These are phyloP conservation scores for Lanmaoa rubissima DNA, from an alignment of 768 basidiomycete genomes.

Conservation along the genomic window DNA sequence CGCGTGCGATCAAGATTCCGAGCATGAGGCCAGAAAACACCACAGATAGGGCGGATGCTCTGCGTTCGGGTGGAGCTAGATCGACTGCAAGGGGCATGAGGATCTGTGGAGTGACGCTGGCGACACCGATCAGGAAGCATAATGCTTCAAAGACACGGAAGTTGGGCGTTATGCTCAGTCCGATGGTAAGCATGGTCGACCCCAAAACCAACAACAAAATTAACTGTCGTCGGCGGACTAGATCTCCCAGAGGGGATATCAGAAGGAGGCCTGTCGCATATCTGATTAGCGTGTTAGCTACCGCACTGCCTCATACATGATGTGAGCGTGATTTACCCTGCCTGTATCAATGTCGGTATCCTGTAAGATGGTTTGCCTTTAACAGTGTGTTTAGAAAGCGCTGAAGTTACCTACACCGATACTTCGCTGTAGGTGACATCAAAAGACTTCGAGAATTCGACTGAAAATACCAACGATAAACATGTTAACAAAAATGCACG, in stretches of 20 bases:
- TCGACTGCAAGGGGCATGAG: slow-evolving; percentile 77
- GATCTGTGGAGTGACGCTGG: slow-evolving; percentile 75
- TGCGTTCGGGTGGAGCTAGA: slow-evolving; percentile 68
- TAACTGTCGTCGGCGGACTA: slow-evolving; percentile 72
- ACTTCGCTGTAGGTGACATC: slow-evolving; percentile 36
- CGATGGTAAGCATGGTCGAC: slow-evolving; percentile 63
- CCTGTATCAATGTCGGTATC: slow-evolving; percentile 66
- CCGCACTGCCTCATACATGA: neutral
- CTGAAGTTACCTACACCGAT: slow-evolving; percentile 25
- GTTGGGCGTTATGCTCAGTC: slow-evolving; percentile 59
- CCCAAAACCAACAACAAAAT: slow-evolving; percentile 55
- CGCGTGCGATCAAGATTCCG: slow-evolving; percentile 72
- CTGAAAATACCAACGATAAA: slow-evolving; percentile 11
- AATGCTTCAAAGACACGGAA: slow-evolving; percentile 63
- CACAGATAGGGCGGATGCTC: slow-evolving; percentile 75
- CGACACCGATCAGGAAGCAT: slow-evolving; percentile 67
- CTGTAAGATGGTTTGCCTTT: slow-evolving; percentile 29
- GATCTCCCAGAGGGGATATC: slow-evolving; percentile 80
- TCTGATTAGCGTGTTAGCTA: slow-evolving; percentile 32
- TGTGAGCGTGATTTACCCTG: slow-evolving; percentile 44
- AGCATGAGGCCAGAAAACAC: slow-evolving; percentile 67
- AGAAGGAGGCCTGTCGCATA: slow-evolving; percentile 73
- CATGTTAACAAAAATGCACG: neutral
- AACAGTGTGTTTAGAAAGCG: neutral
- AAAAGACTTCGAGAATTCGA: slow-evolving; percentile 39